Percentiles rank a stretch among this genome's conserved stretches.
phyloP scores from a whole-genome alignment of 1,284 basidiomycete species.

The Moesziomyces sp. region DNA sequence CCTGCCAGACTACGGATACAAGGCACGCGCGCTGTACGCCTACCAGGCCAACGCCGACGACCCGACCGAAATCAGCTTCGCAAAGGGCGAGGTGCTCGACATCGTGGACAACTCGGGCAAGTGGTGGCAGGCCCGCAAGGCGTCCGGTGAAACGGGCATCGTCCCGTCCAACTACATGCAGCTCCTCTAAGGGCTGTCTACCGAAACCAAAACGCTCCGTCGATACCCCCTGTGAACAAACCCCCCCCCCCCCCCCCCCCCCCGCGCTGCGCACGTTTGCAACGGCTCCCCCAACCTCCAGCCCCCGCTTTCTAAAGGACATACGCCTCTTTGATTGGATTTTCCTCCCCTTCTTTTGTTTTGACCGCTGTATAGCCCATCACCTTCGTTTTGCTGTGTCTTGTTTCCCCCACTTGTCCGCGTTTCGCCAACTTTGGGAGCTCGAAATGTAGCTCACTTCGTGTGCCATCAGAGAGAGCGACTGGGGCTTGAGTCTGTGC shows the following conservation, averaged over 20 bases:
- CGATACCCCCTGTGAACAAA: constrained; percentile 1
- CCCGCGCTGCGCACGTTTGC: too few species aligned
- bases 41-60: constrained; percentile 93
- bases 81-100: constrained; percentile 91
- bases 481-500: too few species aligned
- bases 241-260: too few species aligned
- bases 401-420: too few species aligned
- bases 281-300: too few species aligned
- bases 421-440: too few species aligned
- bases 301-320: too few species aligned
- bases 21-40: constrained; percentile 86
- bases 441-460: too few species aligned
- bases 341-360: neutral
- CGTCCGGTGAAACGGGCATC: constrained; percentile 81
- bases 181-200: constrained; percentile 33
- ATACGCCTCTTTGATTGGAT: too few species aligned
- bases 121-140: constrained; percentile 86
- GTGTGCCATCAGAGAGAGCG: too few species aligned
- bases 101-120: constrained; percentile 84
- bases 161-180: constrained; percentile 69
- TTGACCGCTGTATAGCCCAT: too few species aligned
- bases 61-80: constrained; percentile 93
- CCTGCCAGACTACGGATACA: constrained; percentile 71
- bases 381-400: too few species aligned
- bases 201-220: neutral